These are phyloP conservation scores for Aphanomyces cochlioides DNA, from an alignment of 352 stramenopile genomes.

Conservation along the genomic window DNA sequence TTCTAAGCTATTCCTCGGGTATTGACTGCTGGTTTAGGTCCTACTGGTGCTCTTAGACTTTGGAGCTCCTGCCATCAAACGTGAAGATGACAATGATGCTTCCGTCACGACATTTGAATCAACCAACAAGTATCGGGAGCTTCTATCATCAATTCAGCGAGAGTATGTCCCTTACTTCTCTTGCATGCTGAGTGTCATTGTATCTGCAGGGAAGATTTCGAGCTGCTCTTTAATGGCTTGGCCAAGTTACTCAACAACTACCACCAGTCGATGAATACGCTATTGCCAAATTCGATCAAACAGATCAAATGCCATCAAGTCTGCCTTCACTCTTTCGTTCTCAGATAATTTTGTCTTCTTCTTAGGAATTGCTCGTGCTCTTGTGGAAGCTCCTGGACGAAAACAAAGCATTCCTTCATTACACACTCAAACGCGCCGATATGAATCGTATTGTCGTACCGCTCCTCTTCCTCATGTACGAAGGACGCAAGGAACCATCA, in stretches of 20 bases:
- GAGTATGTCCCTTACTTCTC: conserved; percentile 31
- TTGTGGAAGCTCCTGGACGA: conserved; percentile 98
- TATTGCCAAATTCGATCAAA: conserved; percentile 90
- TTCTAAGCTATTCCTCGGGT: background rate
- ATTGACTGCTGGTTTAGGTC: conserved; percentile 68
- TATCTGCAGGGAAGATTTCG: conserved; percentile 67
- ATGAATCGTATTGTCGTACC: conserved; percentile 88
- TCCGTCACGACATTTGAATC: conserved; percentile 1
- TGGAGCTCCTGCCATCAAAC: conserved; percentile 51
- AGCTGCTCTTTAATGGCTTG: conserved; percentile 91
- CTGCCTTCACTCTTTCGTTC: background rate
- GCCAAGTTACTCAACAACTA: conserved; percentile 97
- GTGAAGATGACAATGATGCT: background rate
- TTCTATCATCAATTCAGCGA: conserved; percentile 64
- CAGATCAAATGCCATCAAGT: conserved; percentile 94
- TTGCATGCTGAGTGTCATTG: background rate
- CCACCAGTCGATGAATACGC: conserved; percentile 91
- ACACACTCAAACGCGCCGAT: conserved; percentile 92
- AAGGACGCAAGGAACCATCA: conserved; percentile 90
- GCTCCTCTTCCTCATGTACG: conserved; percentile 90
- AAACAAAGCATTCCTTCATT: conserved; percentile 94
- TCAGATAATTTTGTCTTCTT: background rate
- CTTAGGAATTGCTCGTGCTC: conserved; percentile 91
- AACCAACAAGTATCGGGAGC: conserved; percentile 61
- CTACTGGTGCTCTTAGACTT: conserved; percentile 94